Percentiles rank a stretch among this genome's conserved stretches.
Conservation (phyloP, 352 stramenopile species). For the Phytopythium boreale region DNA sequence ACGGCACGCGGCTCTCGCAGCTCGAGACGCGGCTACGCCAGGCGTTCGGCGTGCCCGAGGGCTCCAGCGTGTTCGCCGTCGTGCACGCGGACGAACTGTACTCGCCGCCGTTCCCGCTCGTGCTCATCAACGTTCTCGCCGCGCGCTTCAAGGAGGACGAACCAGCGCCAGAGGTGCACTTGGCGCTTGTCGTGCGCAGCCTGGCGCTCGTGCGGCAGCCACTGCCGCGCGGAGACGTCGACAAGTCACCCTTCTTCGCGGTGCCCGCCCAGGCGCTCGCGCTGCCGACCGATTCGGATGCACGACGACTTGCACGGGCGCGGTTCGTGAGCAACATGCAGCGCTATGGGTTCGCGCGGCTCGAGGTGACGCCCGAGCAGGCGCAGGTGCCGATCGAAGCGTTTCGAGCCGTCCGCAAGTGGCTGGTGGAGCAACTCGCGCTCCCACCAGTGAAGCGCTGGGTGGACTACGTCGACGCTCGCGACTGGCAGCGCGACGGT, state of each 20-base stretch:
- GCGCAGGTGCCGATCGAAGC: slow-evolving; percentile 50
- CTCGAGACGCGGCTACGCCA: slow-evolving; percentile 71
- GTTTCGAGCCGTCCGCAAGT: slow-evolving; percentile 58
- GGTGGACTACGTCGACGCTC: slow-evolving; percentile 66
- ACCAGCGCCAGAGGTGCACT: slow-evolving; percentile 51
- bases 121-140: slow-evolving; percentile 79
- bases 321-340: slow-evolving; percentile 75
- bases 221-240: slow-evolving; percentile 36
- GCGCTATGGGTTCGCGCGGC: slow-evolving; percentile 62
- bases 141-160: slow-evolving; percentile 24
- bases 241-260: slow-evolving; percentile 68
- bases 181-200: slow-evolving; percentile 61
- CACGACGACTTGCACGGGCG: slow-evolving; percentile 44
- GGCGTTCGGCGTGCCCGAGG: slow-evolving; percentile 47
- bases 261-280: slow-evolving; percentile 44
- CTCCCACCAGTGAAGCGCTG: slow-evolving; percentile 53
- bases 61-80: slow-evolving; percentile 73
- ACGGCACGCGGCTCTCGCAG: slow-evolving; percentile 62
- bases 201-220: slow-evolving; percentile 54
- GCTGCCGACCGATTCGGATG: slow-evolving; percentile 30
- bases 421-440: slow-evolving; percentile 51
- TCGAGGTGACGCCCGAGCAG: slow-evolving; percentile 64
- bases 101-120: slow-evolving; percentile 68
- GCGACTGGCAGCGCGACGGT: slow-evolving; percentile 1
- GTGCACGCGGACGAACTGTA: slow-evolving; percentile 76